Evolutionary conservation across 2,329 filamentous ascomycete genomes (phyloP).

Genomic region (Samsoniella hepiali): DNA sequence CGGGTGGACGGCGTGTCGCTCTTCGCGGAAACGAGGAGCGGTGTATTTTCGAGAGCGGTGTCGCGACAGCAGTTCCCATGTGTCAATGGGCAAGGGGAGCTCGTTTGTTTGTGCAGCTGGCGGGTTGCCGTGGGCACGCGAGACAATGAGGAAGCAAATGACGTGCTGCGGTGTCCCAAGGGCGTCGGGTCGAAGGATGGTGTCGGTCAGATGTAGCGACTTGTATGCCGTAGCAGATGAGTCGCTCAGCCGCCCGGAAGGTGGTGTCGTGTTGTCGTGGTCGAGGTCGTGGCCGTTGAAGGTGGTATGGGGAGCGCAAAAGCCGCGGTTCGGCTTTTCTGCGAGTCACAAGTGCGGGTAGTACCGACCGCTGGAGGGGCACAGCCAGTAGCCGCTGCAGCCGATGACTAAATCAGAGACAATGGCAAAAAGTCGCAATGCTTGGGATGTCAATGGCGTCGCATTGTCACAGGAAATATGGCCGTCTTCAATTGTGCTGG

Average conservation of each 20-base stretch:
- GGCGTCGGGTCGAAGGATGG: neutral
- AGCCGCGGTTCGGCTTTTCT: slow-evolving; percentile 9
- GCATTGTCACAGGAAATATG: neutral
- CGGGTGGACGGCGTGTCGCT: neutral
- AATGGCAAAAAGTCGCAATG: neutral
- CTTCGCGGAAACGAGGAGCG: neutral
- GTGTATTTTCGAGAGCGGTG: neutral
- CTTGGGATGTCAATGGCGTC: neutral
- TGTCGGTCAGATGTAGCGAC: neutral
- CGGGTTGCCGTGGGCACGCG: neutral
- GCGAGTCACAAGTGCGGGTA: neutral
- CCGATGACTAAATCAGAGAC: neutral
- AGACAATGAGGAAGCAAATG: neutral
- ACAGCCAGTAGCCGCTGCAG: neutral
- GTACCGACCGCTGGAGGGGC: neutral
- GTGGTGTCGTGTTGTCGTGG: neutral
- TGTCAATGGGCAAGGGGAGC: neutral
- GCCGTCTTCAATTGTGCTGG: neutral
- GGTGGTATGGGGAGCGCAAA: neutral
- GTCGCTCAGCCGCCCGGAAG: neutral
- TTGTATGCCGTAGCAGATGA: neutral
- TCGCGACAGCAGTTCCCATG: neutral
- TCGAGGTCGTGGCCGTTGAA: neutral
- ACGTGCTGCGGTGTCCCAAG: neutral
- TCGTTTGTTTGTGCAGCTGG: neutral